Evolutionary conservation across 768 basidiomycete genomes (phyloP).

Genomic region (Amyloporia xantha): DNA sequence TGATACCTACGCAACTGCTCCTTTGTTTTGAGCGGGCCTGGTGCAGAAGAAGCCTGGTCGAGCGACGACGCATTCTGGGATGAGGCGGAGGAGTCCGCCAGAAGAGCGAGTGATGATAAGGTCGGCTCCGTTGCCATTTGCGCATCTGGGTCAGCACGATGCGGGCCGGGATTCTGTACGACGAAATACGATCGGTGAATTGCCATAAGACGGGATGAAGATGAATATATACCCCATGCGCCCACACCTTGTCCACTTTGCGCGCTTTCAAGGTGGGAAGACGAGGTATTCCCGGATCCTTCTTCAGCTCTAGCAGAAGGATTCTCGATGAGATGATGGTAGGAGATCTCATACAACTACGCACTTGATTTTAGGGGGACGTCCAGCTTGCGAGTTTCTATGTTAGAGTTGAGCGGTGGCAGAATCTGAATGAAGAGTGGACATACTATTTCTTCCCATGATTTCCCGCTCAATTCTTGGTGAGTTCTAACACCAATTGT

Average conservation of each 20-base stretch:
- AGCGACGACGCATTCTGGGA: constrained; percentile 9
- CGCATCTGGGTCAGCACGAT: constrained; percentile 42
- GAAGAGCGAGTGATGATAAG: constrained; percentile 49
- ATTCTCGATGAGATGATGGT: background rate
- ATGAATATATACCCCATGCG: constrained; percentile 3
- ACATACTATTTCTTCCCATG: constrained; percentile 2
- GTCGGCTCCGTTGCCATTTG: constrained; percentile 74
- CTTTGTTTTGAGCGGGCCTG: constrained; percentile 42
- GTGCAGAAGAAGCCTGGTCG: constrained; percentile 29
- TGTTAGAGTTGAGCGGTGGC: background rate
- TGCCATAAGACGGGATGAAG: background rate
- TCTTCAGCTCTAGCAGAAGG: constrained; percentile 59
- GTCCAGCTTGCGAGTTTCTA: constrained; percentile 34
- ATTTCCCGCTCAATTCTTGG: too few species aligned
- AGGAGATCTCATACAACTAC: background rate
- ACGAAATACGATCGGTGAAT: background rate
- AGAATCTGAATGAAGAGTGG: background rate
- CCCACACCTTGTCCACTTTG: constrained; percentile 40
- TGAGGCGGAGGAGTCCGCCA: constrained; percentile 34
- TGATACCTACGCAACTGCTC: constrained; percentile 71
- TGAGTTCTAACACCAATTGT: too few species aligned
- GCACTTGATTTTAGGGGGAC: constrained; percentile 27
- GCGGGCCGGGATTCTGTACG: constrained; percentile 10
- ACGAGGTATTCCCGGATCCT: constrained; percentile 84
- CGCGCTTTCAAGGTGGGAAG: constrained; percentile 65